Evolutionary conservation across 768 basidiomycete species (phyloP), one percentile per base, ranked within the genome.

Genomic region (Tubosaeta sp.): DNA sequence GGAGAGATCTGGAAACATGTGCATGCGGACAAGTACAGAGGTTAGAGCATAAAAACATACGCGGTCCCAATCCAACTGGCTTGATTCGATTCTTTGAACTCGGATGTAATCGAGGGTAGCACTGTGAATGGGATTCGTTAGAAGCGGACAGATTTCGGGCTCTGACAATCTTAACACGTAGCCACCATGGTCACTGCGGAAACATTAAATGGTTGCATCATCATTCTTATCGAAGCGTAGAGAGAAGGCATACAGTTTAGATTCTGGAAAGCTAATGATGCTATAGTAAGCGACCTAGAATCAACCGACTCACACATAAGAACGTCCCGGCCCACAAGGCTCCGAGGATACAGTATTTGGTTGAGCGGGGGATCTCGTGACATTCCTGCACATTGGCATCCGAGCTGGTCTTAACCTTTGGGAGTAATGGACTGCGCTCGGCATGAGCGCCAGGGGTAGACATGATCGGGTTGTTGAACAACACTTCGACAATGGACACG

Each of bases 1-100:
- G 77, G 8, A 90, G 69, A 65, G 87, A 90, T 22, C 51, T 57
- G 39, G 39, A 27, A 24, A 29, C 14, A 14, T 7, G 25, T 21
- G 3, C 5, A 13, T 30, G 1, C 40, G 39, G 2, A 11, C 24
- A 11, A 22, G 7, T n/a, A 19, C 4, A 24, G 0, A 24, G 4
- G 21, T 39, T 27, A 31, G 21, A 18, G n/a, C 7, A 14, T 24
- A n/a, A n/a, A n/a, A 41, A 49, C 56, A 18, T 49, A 63, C 63
- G 63, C 48, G 6, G 62, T 65, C 18, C 62, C 63, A 8, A 65
- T 49, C 62, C 62, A 63, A 25, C 62, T 63, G n/a, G 62, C 60
- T 52, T 62, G 59, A 34, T 63, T 65, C 9, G 62, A 63, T 19
- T 30, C 57, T 11, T 59, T 56, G 50, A 63, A 63, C 30, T 65